These are phyloP conservation scores for Aspergillus udagawae DNA, from an alignment of 2,329 filamentous ascomycete genomes.

Conservation along the genomic window DNA sequence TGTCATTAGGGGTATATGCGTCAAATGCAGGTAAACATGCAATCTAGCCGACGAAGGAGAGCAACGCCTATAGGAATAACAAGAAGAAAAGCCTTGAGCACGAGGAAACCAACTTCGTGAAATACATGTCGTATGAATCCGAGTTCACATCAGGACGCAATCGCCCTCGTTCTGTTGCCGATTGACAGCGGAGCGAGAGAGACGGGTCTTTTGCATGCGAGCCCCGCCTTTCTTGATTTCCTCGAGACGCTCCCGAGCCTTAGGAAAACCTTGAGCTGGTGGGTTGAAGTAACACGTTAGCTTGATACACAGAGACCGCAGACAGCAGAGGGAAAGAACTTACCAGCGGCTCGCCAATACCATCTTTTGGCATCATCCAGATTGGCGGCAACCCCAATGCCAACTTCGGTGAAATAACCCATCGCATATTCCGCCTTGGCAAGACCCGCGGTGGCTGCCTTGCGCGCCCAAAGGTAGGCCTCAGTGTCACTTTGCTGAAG, in stretches of 20 bases:
- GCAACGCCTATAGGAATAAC: conserved; percentile 4
- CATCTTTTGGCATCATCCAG: conserved; percentile 94
- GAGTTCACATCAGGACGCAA: conserved; percentile 53
- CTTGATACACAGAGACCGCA: not conserved
- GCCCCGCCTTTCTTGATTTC: conserved; percentile 80
- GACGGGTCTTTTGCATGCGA: conserved; percentile 67
- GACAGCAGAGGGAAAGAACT: conserved; percentile 35
- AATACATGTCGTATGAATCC: not conserved
- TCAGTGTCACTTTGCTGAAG: conserved; percentile 90
- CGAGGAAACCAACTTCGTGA: not conserved
- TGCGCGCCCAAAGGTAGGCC: conserved; percentile 94
- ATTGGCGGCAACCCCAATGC: conserved; percentile 81
- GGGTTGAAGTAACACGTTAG: conserved; percentile 4
- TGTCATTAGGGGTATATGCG: conserved; percentile 9
- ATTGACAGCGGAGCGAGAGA: conserved; percentile 76
- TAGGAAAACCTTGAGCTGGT: conserved; percentile 86
- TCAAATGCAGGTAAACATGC: not conserved
- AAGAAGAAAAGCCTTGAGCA: conserved; percentile 1
- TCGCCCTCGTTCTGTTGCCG: conserved; percentile 86
- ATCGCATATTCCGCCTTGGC: conserved; percentile 97
- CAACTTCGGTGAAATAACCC: conserved; percentile 95
- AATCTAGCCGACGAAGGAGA: not conserved
- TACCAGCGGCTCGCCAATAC: conserved; percentile 97
- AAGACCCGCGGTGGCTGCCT: conserved; percentile 80
- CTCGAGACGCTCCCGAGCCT: conserved; percentile 86